Conservation (phyloP, 2,329 filamentous ascomycete species). For the Neoascochyta sp. region DNA sequence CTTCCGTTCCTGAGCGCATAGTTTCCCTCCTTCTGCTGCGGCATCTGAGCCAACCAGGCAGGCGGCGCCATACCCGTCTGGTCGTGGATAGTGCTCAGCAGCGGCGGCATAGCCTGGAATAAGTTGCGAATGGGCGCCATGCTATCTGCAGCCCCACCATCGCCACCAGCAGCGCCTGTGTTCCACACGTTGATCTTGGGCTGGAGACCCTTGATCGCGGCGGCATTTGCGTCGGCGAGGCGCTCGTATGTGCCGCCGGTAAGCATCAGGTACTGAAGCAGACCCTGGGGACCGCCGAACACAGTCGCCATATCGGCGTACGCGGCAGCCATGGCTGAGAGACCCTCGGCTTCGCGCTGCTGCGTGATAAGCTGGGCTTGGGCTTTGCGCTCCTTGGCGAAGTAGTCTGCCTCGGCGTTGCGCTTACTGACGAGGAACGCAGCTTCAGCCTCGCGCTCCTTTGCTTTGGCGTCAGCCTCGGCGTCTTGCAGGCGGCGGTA, state of each 20-base stretch:
- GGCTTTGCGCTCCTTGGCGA: slow-evolving; percentile 50
- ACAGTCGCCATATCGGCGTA: slow-evolving; percentile 68
- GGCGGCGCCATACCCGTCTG: slow-evolving; percentile 82
- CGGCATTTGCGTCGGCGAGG: slow-evolving; percentile 73
- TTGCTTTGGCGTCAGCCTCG: slow-evolving; percentile 43
- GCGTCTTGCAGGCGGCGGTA: slow-evolving; percentile 41
- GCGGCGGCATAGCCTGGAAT: slow-evolving; percentile 78
- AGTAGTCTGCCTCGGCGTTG: slow-evolving; percentile 40
- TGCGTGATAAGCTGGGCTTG: slow-evolving; percentile 59
- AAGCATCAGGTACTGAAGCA: slow-evolving; percentile 85
- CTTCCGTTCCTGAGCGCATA: slow-evolving; percentile 27
- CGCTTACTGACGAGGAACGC: slow-evolving; percentile 47
- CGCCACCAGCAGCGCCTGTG: slow-evolving; percentile 57
- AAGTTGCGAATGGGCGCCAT: slow-evolving; percentile 70
- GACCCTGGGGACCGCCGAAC: slow-evolving; percentile 71
- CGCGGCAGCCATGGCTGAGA: slow-evolving; percentile 74
- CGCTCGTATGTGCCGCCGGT: slow-evolving; percentile 75
- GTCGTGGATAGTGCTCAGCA: slow-evolving; percentile 81
- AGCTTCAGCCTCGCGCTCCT: slow-evolving; percentile 46
- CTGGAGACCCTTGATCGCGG: slow-evolving; percentile 70
- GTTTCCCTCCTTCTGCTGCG: slow-evolving; percentile 25
- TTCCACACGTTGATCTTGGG: slow-evolving; percentile 93
- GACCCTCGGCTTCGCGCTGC: slow-evolving; percentile 72
- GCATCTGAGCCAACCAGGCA: slow-evolving; percentile 63
- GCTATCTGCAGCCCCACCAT: slow-evolving; percentile 49